Evolutionary conservation across 202 grass and related monocot species (phyloP), one percentile per base, ranked within the genome.

Genomic region (Bolboschoenoplectus hybrid): DNA sequence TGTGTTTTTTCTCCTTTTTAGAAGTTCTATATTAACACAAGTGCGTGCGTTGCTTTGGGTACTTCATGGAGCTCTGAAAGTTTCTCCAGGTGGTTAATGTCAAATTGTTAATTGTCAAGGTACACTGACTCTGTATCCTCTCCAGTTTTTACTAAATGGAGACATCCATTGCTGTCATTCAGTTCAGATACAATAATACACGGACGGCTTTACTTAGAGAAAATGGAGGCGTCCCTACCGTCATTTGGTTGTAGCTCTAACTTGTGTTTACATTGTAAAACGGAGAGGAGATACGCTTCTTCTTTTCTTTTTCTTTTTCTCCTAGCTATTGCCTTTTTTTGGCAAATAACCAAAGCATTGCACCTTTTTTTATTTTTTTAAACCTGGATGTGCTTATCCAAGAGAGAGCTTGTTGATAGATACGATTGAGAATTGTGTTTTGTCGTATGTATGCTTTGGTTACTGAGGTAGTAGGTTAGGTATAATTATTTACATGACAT

Each of bases 11-110:
- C n/a, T 62, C 55, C 6, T 62, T 81, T 45, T 81, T n/a, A 63
- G 78, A 36, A 44, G 78, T 81, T 81, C 63, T 19, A 57, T 17
- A 62, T 46, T 75, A 5, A 13, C 51, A 12, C 52, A 13, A 52
- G 51, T 75, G 35, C 34, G 3, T 11, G 69, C 44, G 46, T 52
- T 75, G 19, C 46, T 75, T 75, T 75, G 71, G 71, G 71, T 75
- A 35, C 71, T 19, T 73, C 69, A 73, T 73, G 69, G 69, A 74
- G 70, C 70, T 13, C 70, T 50, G 9, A 13, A 74, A 50, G 8
- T 74, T 74, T 74, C 19, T 19, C 19, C 45, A 74, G 70, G 17
- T 50, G 12, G 70, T 50, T 74, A 17, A 74, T 39, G 68, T 7
- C 43, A 26, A 26, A 71, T 13, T 3, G 2, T n/a, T 5, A 17